A percentile compares a stretch with the other conserved stretches of the same genome.
Evolutionary conservation across 768 basidiomycete genomes (phyloP).

Genomic region (Suillus decipiens): DNA sequence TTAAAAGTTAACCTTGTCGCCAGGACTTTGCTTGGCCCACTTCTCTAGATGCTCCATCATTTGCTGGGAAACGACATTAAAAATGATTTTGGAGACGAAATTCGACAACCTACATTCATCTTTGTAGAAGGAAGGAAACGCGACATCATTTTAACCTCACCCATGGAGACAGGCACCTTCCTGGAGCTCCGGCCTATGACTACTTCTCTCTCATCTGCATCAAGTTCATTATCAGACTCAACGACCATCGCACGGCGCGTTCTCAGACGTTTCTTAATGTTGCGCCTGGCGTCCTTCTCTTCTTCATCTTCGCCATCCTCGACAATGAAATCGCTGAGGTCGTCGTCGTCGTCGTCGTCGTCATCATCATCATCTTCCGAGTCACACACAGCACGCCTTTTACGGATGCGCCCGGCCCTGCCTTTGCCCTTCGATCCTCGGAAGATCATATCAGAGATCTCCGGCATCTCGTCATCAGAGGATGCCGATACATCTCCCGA

Average conservation of each 20-base stretch:
- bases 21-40: conserved; percentile 48
- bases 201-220: conserved; percentile 44
- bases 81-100: background rate
- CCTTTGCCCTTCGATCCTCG: conserved; percentile 19
- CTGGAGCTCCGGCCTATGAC: conserved; percentile 38
- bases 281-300: conserved; percentile 43
- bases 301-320: conserved; percentile 56
- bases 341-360: conserved; percentile 43
- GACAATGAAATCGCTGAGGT: conserved; percentile 55
- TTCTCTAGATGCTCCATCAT: conserved; percentile 60
- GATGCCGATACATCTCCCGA: background rate
- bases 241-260: conserved; percentile 41
- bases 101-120: conserved; percentile 55
- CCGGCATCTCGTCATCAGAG: conserved; percentile 35
- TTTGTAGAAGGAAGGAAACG: conserved; percentile 70
- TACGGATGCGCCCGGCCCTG: conserved; percentile 26
- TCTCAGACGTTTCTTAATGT: conserved; percentile 42
- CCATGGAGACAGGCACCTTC: conserved; percentile 31
- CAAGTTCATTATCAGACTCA: conserved; percentile 47
- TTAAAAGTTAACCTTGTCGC: conserved; percentile 50
- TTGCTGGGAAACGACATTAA: conserved; percentile 31
- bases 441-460: conserved; percentile 21
- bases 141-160: conserved; percentile 47
- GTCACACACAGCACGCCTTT: conserved; percentile 27
- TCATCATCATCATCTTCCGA: conserved; percentile 25